phyloP scores from a whole-genome alignment of 345 rosid genomes.

The Eucalyptus regnans region DNA sequence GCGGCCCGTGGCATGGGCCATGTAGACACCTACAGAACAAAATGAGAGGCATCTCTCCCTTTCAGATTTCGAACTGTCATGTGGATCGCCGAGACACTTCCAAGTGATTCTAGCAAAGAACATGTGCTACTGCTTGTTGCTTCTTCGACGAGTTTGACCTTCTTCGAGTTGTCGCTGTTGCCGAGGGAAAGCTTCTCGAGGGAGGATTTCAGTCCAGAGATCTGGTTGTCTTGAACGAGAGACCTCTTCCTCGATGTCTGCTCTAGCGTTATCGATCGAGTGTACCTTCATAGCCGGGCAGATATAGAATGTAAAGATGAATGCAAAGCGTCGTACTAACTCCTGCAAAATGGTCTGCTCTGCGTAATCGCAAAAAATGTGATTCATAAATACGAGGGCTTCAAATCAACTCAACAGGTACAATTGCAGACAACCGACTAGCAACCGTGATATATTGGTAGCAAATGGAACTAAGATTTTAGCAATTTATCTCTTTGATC shows the following conservation, averaged over 20 bases:
- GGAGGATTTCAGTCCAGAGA: slow-evolving; percentile 64
- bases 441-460: neutral
- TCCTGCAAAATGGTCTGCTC: slow-evolving; percentile 58
- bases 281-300: slow-evolving; percentile 46
- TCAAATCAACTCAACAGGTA: neutral
- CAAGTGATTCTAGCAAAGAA: neutral
- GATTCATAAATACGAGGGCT: neutral
- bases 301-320: slow-evolving; percentile 49
- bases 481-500: too few relatives aligned
- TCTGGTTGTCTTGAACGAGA: slow-evolving; percentile 33
- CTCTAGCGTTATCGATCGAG: slow-evolving; percentile 29
- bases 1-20: neutral
- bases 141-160: slow-evolving; percentile 58
- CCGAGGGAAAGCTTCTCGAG: slow-evolving; percentile 58
- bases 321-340: slow-evolving; percentile 56
- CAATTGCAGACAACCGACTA: neutral
- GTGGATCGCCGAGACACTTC: neutral
- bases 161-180: slow-evolving; percentile 56
- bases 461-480: too few relatives aligned
- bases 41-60: neutral
- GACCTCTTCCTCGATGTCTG: slow-evolving; percentile 15
- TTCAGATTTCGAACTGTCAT: neutral
- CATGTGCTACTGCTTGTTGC: slow-evolving; percentile 20
- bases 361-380: neutral
- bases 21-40: neutral